These are phyloP conservation scores for Neonectria coccinea DNA, from an alignment of 2,329 filamentous ascomycete genomes.

Conservation along the genomic window DNA sequence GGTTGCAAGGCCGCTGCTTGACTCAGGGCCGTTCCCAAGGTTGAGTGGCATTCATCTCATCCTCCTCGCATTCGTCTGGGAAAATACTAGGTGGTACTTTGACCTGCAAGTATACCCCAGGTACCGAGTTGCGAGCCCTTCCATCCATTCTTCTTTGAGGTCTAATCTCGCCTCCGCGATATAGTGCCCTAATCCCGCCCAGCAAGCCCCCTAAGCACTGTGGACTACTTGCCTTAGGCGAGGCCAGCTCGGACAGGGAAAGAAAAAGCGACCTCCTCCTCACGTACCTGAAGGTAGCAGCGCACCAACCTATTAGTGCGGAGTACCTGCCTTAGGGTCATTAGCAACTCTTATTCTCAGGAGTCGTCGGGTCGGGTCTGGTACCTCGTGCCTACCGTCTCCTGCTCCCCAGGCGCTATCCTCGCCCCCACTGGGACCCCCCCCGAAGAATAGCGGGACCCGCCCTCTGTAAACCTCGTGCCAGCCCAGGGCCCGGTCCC, in stretches of 20 bases:
- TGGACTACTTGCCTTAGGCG: background rate
- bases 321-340: slow-evolving; percentile 11
- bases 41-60: too few relatives aligned
- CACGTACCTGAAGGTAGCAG: background rate
- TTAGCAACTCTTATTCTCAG: slow-evolving; percentile 6
- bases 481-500: slow-evolving; percentile 37
- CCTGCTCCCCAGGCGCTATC: background rate
- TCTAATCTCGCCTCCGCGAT: slow-evolving; percentile 40
- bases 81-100: background rate
- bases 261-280: background rate
- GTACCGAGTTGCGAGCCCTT: background rate
- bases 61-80: too few relatives aligned
- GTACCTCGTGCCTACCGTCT: too few relatives aligned
- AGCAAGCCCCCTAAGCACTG: background rate
- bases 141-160: slow-evolving; percentile 20
- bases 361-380: too few relatives aligned
- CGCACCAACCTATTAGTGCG: slow-evolving; percentile 10
- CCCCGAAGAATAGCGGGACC: slow-evolving; percentile 34
- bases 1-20: slow-evolving; percentile 11
- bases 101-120: background rate
- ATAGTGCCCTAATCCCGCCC: slow-evolving; percentile 15
- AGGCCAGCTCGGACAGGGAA: slow-evolving; percentile 7
- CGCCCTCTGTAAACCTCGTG: slow-evolving; percentile 38
- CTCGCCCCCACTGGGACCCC: slow-evolving; percentile 28
- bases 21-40: background rate